A percentile compares a stretch with the other conserved stretches of the same genome.
Conservation (phyloP, 306 rosid genomes). For the Ormosia semicastrata region DNA sequence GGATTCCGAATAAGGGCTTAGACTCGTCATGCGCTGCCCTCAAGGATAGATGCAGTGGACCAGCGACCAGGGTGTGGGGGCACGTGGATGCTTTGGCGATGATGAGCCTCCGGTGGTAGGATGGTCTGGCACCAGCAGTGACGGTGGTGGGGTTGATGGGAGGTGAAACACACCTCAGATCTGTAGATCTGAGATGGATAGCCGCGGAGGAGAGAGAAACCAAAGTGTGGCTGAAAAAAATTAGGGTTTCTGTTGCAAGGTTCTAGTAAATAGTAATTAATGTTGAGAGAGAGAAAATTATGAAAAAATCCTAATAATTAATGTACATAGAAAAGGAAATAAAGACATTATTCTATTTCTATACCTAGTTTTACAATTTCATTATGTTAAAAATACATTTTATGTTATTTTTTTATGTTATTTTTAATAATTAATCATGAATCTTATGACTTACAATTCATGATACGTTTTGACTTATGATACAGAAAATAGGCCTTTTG, state of each 20-base stretch:
- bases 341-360: neutral
- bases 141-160: neutral
- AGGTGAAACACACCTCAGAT: neutral
- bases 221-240: neutral
- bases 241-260: neutral
- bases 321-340: neutral
- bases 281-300: neutral
- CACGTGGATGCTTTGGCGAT: neutral
- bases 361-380: neutral
- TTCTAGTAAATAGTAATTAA: neutral
- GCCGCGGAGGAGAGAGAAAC: neutral
- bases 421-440: too few relatives aligned
- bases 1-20: neutral
- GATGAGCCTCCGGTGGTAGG: neutral
- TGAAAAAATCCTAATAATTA: too few relatives aligned
- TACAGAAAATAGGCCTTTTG: too few relatives aligned
- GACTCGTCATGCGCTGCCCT: too few relatives aligned
- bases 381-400: neutral
- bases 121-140: neutral
- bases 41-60: too few relatives aligned
- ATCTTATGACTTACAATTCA: too few relatives aligned
- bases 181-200: neutral
- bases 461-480: too few relatives aligned
- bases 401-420: too few relatives aligned
- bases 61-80: neutral